Percentiles rank a stretch among this genome's conserved stretches.
Evolutionary conservation across 1,284 basidiomycete genomes (phyloP).

Genomic region (Dichomitus squalens): DNA sequence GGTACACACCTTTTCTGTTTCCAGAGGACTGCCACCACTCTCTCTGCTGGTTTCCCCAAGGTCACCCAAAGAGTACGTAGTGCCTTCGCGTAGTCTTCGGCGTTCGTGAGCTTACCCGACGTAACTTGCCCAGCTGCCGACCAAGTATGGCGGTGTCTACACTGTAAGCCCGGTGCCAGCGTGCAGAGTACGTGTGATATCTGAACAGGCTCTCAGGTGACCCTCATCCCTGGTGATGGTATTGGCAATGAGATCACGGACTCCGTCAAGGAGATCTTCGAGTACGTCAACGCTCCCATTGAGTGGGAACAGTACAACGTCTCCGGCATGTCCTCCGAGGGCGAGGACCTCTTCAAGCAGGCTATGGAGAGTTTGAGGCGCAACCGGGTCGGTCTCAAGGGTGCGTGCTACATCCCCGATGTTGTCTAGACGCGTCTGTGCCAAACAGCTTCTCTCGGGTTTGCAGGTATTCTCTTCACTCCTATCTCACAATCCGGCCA

Average conservation of each 20-base stretch:
- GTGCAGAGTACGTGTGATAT: constrained; percentile 21
- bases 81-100: constrained; percentile 31
- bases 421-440: not conserved
- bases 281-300: constrained; percentile 96
- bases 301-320: constrained; percentile 99
- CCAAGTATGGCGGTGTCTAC: constrained; percentile 95
- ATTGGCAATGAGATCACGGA: constrained; percentile 97
- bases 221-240: constrained; percentile 95
- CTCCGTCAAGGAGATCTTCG: constrained; percentile 99
- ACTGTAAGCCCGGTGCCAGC: constrained; percentile 56
- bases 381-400: constrained; percentile 98
- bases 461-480: constrained; percentile 94
- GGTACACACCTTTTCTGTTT: constrained; percentile 9
- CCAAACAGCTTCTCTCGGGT: constrained; percentile 1
- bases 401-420: constrained; percentile 46
- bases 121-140: constrained; percentile 62
- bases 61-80: constrained; percentile 67
- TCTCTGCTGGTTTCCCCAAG: constrained; percentile 80
- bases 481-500: constrained; percentile 96
- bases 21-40: constrained; percentile 76
- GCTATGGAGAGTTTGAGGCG: constrained; percentile 96
- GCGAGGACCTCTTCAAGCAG: constrained; percentile 95
- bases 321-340: constrained; percentile 92
- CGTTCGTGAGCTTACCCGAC: constrained; percentile 23
- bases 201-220: constrained; percentile 59